A percentile compares a stretch with the other conserved stretches of the same genome.
Evolutionary conservation across 768 basidiomycete species (phyloP).

Genomic region (Leccinum arenicola): DNA sequence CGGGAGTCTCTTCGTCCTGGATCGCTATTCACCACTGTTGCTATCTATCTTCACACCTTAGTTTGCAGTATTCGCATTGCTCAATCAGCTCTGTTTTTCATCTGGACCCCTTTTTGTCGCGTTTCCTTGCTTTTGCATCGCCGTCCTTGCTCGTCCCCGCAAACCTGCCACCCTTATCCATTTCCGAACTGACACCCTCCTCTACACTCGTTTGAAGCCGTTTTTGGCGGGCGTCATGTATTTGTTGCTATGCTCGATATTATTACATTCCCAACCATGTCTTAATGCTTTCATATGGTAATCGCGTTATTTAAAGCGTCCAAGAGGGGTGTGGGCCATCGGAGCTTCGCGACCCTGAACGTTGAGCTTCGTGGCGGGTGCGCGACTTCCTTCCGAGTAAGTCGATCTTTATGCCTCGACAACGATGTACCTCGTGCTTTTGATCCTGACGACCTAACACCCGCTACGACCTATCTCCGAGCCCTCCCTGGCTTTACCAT

Average conservation of each 20-base stretch:
- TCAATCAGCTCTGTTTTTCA: constrained; percentile 19
- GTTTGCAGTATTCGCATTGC: constrained; percentile 25
- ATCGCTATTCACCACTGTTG: constrained; percentile 18
- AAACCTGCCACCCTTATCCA: constrained; percentile 14
- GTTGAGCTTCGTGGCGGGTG: constrained; percentile 8
- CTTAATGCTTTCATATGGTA: constrained; percentile 37
- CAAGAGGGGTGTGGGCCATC: constrained; percentile 9
- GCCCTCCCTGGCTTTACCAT: constrained; percentile 2
- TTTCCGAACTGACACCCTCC: constrained; percentile 25
- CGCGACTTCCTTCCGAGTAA: constrained; percentile 2
- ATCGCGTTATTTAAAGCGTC: constrained; percentile 26
- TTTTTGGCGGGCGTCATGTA: constrained; percentile 31
- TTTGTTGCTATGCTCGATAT: constrained; percentile 34
- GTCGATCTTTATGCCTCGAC: constrained; percentile 12
- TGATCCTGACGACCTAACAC: constrained; percentile 5
- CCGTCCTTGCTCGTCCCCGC: constrained; percentile 22
- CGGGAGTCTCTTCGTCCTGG: constrained; percentile 19
- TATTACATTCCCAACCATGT: constrained; percentile 32
- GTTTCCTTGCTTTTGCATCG: constrained; percentile 22
- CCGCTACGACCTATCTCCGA: constrained; percentile 10
- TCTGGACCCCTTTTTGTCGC: constrained; percentile 22
- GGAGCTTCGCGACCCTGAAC: constrained; percentile 7
- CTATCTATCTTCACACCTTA: constrained; percentile 27
- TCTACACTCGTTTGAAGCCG: constrained; percentile 28
- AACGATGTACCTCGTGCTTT: background rate